Evolutionary conservation across 768 basidiomycete genomes (phyloP).

Genomic region (Xanthoconium stramineum): DNA sequence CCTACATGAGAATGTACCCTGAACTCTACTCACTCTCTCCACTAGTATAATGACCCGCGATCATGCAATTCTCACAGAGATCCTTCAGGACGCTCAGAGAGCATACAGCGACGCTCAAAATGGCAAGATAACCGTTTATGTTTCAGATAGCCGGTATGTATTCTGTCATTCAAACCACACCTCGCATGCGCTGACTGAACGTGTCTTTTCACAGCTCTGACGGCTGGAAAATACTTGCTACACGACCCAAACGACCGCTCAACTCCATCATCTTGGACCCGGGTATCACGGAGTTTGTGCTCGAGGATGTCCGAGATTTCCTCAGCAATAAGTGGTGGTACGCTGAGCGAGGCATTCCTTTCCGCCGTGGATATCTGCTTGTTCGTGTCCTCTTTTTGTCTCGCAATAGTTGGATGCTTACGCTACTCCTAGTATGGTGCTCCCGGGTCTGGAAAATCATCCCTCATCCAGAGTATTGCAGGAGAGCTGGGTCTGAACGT

Average conservation of each 20-base stretch:
- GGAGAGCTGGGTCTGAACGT: constrained; percentile 76
- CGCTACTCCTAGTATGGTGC: constrained; percentile 51
- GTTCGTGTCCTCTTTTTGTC: constrained; percentile 22
- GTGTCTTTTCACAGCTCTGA: constrained; percentile 22
- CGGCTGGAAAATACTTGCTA: constrained; percentile 53
- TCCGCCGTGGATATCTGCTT: constrained; percentile 73
- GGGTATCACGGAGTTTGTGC: constrained; percentile 59
- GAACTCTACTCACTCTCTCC: not conserved
- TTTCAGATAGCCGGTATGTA: constrained; percentile 37
- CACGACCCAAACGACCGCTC: constrained; percentile 62
- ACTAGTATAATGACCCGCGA: constrained; percentile 49
- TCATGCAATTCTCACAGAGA: constrained; percentile 43
- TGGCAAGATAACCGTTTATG: constrained; percentile 50
- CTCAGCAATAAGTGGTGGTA: constrained; percentile 71
- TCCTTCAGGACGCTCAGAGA: constrained; percentile 54
- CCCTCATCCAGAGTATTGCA: constrained; percentile 70
- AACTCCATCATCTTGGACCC: constrained; percentile 69
- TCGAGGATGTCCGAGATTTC: constrained; percentile 72
- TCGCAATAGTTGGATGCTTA: not conserved
- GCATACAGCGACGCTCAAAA: constrained; percentile 51
- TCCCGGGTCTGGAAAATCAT: constrained; percentile 78
- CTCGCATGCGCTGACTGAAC: not conserved
- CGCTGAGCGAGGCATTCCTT: constrained; percentile 72
- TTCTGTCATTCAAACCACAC: not conserved
- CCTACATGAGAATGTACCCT: not conserved